These are phyloP conservation scores for Exophiala aquamarina DNA, from an alignment of 2,329 filamentous ascomycete species.

Conservation along the genomic window DNA sequence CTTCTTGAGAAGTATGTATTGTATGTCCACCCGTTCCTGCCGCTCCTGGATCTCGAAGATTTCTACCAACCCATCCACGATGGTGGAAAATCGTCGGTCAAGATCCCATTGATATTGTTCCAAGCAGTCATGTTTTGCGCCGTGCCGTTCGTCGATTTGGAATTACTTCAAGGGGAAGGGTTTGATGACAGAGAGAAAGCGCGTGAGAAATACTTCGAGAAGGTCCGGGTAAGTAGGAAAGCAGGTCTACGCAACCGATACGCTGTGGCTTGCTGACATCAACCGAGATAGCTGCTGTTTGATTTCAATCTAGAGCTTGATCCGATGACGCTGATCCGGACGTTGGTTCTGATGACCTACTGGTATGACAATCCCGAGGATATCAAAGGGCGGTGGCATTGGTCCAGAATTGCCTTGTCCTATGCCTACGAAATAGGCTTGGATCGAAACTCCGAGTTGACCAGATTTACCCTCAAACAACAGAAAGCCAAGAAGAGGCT, in stretches of 20 bases:
- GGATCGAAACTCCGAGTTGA: slow-evolving; percentile 80
- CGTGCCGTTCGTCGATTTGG: slow-evolving; percentile 67
- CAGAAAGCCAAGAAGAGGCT: slow-evolving; percentile 88
- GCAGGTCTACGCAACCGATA: background rate
- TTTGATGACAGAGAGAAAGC: slow-evolving; percentile 59
- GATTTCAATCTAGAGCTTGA: slow-evolving; percentile 94
- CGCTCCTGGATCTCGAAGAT: slow-evolving; percentile 68
- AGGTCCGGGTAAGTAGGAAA: slow-evolving; percentile 42
- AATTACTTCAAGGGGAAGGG: background rate
- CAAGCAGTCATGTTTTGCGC: slow-evolving; percentile 94
- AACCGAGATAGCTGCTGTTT: slow-evolving; percentile 67
- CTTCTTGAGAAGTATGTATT: slow-evolving; percentile 78
- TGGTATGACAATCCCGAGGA: slow-evolving; percentile 97
- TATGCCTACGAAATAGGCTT: slow-evolving; percentile 89
- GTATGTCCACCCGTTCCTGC: slow-evolving; percentile 92
- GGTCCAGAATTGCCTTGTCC: slow-evolving; percentile 94
- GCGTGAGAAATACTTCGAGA: slow-evolving; percentile 85
- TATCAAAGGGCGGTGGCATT: slow-evolving; percentile 96
- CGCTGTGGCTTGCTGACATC: background rate
- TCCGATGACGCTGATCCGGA: slow-evolving; percentile 82
- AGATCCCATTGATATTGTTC: slow-evolving; percentile 78
- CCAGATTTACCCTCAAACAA: slow-evolving; percentile 69
- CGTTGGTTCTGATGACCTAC: slow-evolving; percentile 86
- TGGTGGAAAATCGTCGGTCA: slow-evolving; percentile 66
- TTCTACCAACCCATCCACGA: slow-evolving; percentile 61